phyloP scores from a whole-genome alignment of 2,329 filamentous ascomycete genomes.

The Monosporascus cannonballus region DNA sequence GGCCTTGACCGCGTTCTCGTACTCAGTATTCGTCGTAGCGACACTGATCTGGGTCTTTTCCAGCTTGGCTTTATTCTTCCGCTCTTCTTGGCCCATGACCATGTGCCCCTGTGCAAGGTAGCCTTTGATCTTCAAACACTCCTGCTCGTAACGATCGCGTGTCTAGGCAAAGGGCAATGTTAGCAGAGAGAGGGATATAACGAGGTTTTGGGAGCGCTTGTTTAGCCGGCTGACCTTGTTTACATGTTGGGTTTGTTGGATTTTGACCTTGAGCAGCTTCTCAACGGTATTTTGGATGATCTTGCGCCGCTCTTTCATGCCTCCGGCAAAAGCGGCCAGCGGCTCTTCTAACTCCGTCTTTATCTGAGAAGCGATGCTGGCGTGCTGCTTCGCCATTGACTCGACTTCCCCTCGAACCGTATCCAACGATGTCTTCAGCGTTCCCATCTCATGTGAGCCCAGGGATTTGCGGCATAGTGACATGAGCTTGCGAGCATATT shows the following conservation, averaged over 20 bases:
- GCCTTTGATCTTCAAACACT: conserved; percentile 96
- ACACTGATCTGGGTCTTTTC: conserved; percentile 98
- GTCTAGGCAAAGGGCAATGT: conserved; percentile 44
- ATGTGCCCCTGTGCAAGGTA: conserved; percentile 98
- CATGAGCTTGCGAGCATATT: conserved; percentile 86
- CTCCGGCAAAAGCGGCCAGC: conserved; percentile 81
- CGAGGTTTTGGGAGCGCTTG: neutral
- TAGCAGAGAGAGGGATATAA: conserved; percentile 1
- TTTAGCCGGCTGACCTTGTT: conserved; percentile 64
- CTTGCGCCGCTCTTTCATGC: conserved; percentile 94
- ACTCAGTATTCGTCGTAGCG: conserved; percentile 84
- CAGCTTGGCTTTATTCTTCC: conserved; percentile 97
- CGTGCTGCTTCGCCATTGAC: conserved; percentile 88
- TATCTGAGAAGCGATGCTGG: conserved; percentile 87
- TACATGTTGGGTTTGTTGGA: conserved; percentile 81
- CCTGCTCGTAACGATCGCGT: conserved; percentile 91
- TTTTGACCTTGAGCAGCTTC: conserved; percentile 87
- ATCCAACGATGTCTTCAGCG: conserved; percentile 78
- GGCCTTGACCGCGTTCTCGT: conserved; percentile 86
- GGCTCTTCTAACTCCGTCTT: conserved; percentile 94
- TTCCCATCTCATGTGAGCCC: conserved; percentile 81
- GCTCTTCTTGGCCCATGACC: conserved; percentile 99
- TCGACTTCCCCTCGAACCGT: conserved; percentile 85
- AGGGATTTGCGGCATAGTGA: conserved; percentile 82
- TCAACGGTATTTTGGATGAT: conserved; percentile 93